Evolutionary conservation across 2,329 filamentous ascomycete genomes (phyloP).

Genomic region (Hirsutella minnesotensis): DNA sequence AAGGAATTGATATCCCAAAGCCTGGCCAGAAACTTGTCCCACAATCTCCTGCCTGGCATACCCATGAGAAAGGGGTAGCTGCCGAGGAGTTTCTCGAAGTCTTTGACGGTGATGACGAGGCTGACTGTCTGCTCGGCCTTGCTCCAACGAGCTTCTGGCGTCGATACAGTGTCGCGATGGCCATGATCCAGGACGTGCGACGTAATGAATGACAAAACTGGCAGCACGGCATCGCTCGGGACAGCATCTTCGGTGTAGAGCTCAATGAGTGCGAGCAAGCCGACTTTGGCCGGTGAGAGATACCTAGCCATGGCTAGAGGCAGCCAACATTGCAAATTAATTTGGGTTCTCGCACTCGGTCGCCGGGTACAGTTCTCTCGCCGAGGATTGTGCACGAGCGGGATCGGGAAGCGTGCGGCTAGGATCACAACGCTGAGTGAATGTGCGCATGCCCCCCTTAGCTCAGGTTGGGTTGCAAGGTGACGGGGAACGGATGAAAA

Average conservation of each 20-base stretch:
- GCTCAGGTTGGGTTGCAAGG: too few species aligned
- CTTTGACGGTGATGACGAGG: constrained; percentile 41
- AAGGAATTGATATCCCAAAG: constrained; percentile 79
- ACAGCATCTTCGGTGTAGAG: constrained; percentile 66
- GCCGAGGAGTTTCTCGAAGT: constrained; percentile 47
- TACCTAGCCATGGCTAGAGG: constrained; percentile 59
- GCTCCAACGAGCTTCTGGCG: constrained; percentile 27
- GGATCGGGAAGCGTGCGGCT: too few species aligned
- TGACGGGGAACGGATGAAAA: too few species aligned
- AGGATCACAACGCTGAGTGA: too few species aligned
- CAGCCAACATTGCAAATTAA: too few species aligned
- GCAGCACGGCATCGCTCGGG: constrained; percentile 57
- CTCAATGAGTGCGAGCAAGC: constrained; percentile 67
- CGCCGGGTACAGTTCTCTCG: too few species aligned
- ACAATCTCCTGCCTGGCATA: constrained; percentile 68
- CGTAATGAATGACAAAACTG: constrained; percentile 69
- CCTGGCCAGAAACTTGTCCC: constrained; percentile 71
- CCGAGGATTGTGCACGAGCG: too few species aligned
- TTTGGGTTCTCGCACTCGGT: too few species aligned
- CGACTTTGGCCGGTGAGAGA: constrained; percentile 80
- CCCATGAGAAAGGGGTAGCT: constrained; percentile 39
- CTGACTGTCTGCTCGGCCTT: constrained; percentile 37
- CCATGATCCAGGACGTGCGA: constrained; percentile 49
- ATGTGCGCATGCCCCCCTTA: too few species aligned
- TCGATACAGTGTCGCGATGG: constrained; percentile 15